Percentiles rank a stretch among this genome's conserved stretches.
phyloP scores from a whole-genome alignment of 768 basidiomycete species.

The Mycena maculata region DNA sequence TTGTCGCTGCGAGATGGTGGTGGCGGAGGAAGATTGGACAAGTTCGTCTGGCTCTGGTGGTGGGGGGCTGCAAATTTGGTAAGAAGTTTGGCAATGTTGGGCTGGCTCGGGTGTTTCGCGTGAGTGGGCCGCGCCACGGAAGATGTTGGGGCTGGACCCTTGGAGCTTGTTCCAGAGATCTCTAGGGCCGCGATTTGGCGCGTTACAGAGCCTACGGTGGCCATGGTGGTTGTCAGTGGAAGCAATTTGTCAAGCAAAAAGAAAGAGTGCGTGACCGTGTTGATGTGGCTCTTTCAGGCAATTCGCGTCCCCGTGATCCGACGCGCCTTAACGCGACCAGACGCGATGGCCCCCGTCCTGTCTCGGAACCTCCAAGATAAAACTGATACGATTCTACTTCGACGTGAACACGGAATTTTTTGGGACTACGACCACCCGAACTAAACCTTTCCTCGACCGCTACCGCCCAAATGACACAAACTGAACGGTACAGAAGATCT shows the following conservation, averaged over 20 bases:
- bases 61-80: conserved; percentile 63
- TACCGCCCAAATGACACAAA: too few species aligned
- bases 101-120: neutral
- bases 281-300: too few species aligned
- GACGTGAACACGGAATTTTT: too few species aligned
- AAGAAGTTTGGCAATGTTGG: neutral
- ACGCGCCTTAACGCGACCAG: too few species aligned
- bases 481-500: too few species aligned
- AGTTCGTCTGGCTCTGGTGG: conserved; percentile 43
- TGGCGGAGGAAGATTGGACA: conserved; percentile 33
- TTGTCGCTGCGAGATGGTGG: conserved; percentile 50
- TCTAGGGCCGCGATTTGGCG: neutral
- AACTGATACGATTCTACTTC: too few species aligned
- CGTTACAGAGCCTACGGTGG: neutral
- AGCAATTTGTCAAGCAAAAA: neutral
- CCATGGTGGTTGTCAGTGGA: neutral
- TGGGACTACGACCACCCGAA: too few species aligned
- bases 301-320: too few species aligned
- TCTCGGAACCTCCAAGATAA: too few species aligned
- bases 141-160: neutral
- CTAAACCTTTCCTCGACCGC: too few species aligned
- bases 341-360: too few species aligned
- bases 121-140: neutral
- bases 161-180: neutral
- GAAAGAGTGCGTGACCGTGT: neutral